These are phyloP conservation scores for Aphanomyces stellatus DNA, from an alignment of 352 stramenopile species.

Conservation along the genomic window DNA sequence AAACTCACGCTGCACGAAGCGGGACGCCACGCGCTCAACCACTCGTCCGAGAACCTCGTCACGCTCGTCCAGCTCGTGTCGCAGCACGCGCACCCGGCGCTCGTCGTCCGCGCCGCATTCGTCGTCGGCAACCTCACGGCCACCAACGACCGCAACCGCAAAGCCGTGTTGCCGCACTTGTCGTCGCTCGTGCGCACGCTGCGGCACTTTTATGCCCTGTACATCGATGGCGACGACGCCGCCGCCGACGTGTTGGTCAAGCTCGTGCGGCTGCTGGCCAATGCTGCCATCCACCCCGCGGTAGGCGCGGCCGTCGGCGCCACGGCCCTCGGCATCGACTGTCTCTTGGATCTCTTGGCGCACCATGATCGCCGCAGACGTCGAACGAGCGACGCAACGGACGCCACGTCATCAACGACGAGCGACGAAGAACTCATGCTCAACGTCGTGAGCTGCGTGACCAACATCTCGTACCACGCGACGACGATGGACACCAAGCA, in stretches of 20 bases:
- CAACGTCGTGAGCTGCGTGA: slow-evolving; percentile 81
- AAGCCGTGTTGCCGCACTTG: slow-evolving; percentile 30
- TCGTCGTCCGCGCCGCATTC: slow-evolving; percentile 75
- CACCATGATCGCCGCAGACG: too few species aligned
- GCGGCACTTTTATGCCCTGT: slow-evolving; percentile 36
- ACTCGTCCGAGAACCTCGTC: slow-evolving; percentile 28
- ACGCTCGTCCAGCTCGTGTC: slow-evolving; percentile 42
- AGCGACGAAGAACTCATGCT: slow-evolving; percentile 78
- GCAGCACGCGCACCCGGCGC: slow-evolving; percentile 32
- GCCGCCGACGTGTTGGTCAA: slow-evolving; percentile 71
- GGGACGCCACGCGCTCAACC: slow-evolving; percentile 61
- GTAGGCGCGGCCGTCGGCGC: slow-evolving; percentile 40
- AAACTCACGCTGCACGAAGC: slow-evolving; percentile 75
- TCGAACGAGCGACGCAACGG: too few species aligned
- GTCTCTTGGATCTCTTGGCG: slow-evolving; percentile 41
- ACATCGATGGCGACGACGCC: slow-evolving; percentile 22
- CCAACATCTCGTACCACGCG: slow-evolving; percentile 80
- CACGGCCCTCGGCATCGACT: slow-evolving; percentile 23
- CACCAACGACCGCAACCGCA: slow-evolving; percentile 68
- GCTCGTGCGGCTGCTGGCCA: slow-evolving; percentile 68
- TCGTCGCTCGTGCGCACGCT: slow-evolving; percentile 34
- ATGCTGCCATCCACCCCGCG: slow-evolving; percentile 70
- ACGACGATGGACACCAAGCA: neutral
- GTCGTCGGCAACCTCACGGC: slow-evolving; percentile 82
- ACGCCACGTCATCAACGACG: too few species aligned